These are phyloP conservation scores for Nicotiana tomentosiformis DNA, from an alignment of 257 asterid genomes.

Conservation along the genomic window DNA sequence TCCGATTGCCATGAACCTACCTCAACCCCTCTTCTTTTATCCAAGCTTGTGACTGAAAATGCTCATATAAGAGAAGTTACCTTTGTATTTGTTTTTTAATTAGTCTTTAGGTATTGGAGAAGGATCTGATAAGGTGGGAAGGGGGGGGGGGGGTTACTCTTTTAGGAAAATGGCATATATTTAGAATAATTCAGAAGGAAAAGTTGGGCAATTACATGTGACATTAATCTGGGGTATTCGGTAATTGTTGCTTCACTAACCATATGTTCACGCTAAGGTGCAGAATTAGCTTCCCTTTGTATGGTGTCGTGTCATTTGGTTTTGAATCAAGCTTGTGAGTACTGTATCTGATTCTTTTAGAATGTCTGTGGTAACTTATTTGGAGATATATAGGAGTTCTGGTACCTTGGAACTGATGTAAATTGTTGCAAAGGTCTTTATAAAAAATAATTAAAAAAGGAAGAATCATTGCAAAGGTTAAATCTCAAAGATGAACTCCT, in stretches of 20 bases:
- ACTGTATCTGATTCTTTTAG: not conserved
- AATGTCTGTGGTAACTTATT: not conserved
- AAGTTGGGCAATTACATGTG: not conserved
- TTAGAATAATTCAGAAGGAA: not conserved
- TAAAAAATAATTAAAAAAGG: too few relatives aligned
- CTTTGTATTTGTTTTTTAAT: not conserved
- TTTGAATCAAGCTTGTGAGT: not conserved
- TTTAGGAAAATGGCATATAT: not conserved
- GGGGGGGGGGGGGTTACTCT: too few relatives aligned
- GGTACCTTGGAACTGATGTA: not conserved
- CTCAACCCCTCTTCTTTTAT: not conserved
- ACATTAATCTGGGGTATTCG: not conserved
- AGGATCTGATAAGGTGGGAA: not conserved
- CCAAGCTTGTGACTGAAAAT: not conserved
- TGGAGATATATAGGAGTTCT: not conserved
- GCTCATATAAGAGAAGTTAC: not conserved
- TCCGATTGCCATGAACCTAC: not conserved
- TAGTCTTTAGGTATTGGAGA: not conserved
- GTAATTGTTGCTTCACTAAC: not conserved
- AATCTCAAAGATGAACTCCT: not conserved
- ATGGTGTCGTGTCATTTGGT: not conserved
- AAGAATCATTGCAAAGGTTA: not conserved
- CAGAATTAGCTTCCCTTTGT: not conserved
- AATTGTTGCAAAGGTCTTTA: not conserved
- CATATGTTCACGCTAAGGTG: not conserved